Base-by-base conservation (phyloP, 2,329 filamentous ascomycete genomes). In the Xylaria sp. region DNA sequence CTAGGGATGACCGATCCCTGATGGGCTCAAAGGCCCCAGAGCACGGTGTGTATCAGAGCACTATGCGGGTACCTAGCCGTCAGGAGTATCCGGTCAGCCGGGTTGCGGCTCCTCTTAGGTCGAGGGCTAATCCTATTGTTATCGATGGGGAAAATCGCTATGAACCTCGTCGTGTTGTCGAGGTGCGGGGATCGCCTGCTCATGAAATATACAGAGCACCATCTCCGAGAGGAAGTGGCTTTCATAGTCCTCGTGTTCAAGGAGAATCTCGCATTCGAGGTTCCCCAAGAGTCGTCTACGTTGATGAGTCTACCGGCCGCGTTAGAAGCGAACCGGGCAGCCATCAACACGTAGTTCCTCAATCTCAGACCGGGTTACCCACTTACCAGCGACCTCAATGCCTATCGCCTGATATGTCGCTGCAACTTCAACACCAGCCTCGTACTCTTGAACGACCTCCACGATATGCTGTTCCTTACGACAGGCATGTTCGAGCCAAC, bases 61-160 rank as follows among this genome's bases (percentile, higher is more conserved):
- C 36, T 54, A 13, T 33, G 11, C 56, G 49, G 15, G 42, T 39
- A 36, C 44, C 38, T 36, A 25, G 54, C 27, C 50, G 50, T 49
- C 53, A 51, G 25, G 67, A 61, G 15, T 59, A 65, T 62, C 31
- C 64, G 7, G 63, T 53, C 22, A 68, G 74, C 47, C 54, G 59
- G 27, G 33, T 56, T 69, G 64, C 67, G 51, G 69, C 68, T 38
- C 60, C 68, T 67, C 42, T 53, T 72, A 74, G 74, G 51, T 69
- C 66, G 33, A 73, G 70, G 56, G 69, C 69, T 51, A 60, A 74
- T 61, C 74, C 73, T 9, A 68, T 74, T 51, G 27, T 73, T 39
- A 57, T 74, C 51, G 69, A 70, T 63, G 69, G 71, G 51, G 66
- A 71, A 22, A 22, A n/a, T 20, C 45, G 49, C 55, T 64, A 63